Conservation (phyloP, 805 yeast genomes). For the Candida patagonica region DNA sequence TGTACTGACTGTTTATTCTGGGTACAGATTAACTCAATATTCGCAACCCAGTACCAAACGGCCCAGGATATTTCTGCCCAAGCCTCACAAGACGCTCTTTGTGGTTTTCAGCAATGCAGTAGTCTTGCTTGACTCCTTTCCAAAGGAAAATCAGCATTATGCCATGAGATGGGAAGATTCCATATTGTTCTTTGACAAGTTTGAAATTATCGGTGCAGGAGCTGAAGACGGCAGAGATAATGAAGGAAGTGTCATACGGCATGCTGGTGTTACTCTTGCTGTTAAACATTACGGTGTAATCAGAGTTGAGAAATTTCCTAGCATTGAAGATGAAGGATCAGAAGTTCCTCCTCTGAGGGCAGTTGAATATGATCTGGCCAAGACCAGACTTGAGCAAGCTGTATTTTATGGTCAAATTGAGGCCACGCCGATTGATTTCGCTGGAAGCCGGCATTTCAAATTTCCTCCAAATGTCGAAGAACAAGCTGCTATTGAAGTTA, state of each 20-base stretch:
- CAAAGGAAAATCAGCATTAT: constrained; percentile 25
- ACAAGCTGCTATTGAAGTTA: constrained; percentile 41
- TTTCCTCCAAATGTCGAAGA: constrained; percentile 39
- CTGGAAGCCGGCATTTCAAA: constrained; percentile 34
- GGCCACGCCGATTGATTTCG: constrained; percentile 37
- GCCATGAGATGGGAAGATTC: constrained; percentile 79
- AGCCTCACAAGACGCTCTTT: constrained; percentile 51
- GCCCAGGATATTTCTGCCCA: constrained; percentile 49
- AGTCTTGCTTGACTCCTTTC: constrained; percentile 54
- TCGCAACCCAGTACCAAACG: constrained; percentile 25
- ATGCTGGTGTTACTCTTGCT: constrained; percentile 40
- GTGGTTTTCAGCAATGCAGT: constrained; percentile 52
- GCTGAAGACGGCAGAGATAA: constrained; percentile 33
- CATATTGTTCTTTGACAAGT: constrained; percentile 44
- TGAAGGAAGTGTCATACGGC: constrained; percentile 21
- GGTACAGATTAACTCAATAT: constrained; percentile 53
- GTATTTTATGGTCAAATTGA: constrained; percentile 43
- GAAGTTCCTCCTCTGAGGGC: no score
- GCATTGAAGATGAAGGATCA: constrained; percentile 1
- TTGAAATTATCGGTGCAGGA: constrained; percentile 52
- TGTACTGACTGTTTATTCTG: constrained; percentile 49
- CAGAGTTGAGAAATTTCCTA: constrained; percentile 42
- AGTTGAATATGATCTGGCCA: constrained; percentile 35
- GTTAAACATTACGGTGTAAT: constrained; percentile 54
- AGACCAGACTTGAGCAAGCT: constrained; percentile 77